Conservation (phyloP, 768 basidiomycete species). For the Boletus pseudo-olivaceus region DNA sequence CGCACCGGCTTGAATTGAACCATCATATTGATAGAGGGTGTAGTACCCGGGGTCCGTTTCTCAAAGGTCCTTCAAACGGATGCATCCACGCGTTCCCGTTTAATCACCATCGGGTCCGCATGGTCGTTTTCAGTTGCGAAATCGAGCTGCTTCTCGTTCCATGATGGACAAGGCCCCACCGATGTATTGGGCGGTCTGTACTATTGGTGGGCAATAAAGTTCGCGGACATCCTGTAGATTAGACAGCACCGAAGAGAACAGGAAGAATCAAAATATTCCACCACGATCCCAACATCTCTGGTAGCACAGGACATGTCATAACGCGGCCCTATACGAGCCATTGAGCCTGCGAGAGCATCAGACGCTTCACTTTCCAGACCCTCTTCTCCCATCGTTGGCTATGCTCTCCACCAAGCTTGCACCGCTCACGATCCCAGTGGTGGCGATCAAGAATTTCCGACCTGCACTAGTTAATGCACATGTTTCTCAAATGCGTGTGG, state of each 20-base stretch:
- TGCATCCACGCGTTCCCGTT: conserved; percentile 41
- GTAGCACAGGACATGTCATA: conserved; percentile 8
- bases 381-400: conserved; percentile 39
- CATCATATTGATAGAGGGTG: not conserved
- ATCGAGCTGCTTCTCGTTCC: conserved; percentile 1
- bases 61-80: conserved; percentile 36
- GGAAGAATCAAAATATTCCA: conserved; percentile 15
- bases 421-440: conserved; percentile 88
- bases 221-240: conserved; percentile 10
- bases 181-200: not conserved
- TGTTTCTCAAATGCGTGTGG: not conserved
- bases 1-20: not conserved
- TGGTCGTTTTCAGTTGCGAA: not conserved
- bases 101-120: not conserved
- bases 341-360: conserved; percentile 23
- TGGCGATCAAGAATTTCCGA: conserved; percentile 84
- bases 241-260: conserved; percentile 5
- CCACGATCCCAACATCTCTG: conserved; percentile 10
- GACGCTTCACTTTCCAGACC: conserved; percentile 36
- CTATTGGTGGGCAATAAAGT: not conserved
- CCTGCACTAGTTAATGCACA: conserved; percentile 44
- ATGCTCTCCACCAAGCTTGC: conserved; percentile 67
- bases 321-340: conserved; percentile 1
- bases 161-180: not conserved
- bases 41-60: conserved; percentile 17